A percentile compares a stretch with the other conserved stretches of the same genome.
Conservation (phyloP, 805 yeast species). For the Suhomyces tanzawaensis region DNA sequence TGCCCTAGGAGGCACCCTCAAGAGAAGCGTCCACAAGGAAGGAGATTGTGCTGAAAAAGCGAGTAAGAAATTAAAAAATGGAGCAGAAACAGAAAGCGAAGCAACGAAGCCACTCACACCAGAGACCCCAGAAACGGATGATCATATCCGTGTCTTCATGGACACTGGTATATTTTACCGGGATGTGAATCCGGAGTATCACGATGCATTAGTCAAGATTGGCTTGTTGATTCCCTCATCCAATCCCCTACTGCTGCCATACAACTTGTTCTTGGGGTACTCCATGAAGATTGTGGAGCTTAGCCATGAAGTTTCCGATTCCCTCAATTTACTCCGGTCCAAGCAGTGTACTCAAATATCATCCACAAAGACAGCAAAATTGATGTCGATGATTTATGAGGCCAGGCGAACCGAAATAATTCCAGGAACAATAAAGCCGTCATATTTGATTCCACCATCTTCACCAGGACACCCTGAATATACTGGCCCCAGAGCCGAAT, state of each 20-base stretch:
- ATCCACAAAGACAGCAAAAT: slow-evolving; percentile 13
- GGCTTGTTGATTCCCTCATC: slow-evolving; percentile 21
- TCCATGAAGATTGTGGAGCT: slow-evolving; percentile 24
- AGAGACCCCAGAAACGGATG: slow-evolving; percentile 1
- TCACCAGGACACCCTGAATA: slow-evolving; percentile 32
- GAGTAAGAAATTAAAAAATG: too few relatives aligned
- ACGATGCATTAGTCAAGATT: slow-evolving; percentile 28
- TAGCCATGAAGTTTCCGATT: slow-evolving; percentile 24
- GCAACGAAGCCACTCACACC: too few relatives aligned
- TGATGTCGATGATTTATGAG: slow-evolving; percentile 12
- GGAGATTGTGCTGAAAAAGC: too few relatives aligned
- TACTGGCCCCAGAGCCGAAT: slow-evolving; percentile 3
- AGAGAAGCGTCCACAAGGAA: neutral
- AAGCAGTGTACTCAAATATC: slow-evolving; percentile 11
- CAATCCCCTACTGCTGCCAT: slow-evolving; percentile 13
- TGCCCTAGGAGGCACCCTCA: slow-evolving; percentile 14
- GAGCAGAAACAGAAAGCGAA: too few relatives aligned
- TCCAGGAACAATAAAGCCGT: slow-evolving; percentile 18
- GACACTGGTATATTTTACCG: slow-evolving; percentile 33
- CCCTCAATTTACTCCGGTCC: slow-evolving; percentile 22
- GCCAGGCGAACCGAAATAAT: slow-evolving; percentile 24
- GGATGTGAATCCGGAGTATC: slow-evolving; percentile 26
- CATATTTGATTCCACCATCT: slow-evolving; percentile 23
- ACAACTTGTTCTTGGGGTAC: slow-evolving; percentile 36
- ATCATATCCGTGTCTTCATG: slow-evolving; percentile 15